These are phyloP conservation scores for Backusella australiensis DNA, from an alignment of 192 early-diverging fungal genomes.

Conservation along the genomic window DNA sequence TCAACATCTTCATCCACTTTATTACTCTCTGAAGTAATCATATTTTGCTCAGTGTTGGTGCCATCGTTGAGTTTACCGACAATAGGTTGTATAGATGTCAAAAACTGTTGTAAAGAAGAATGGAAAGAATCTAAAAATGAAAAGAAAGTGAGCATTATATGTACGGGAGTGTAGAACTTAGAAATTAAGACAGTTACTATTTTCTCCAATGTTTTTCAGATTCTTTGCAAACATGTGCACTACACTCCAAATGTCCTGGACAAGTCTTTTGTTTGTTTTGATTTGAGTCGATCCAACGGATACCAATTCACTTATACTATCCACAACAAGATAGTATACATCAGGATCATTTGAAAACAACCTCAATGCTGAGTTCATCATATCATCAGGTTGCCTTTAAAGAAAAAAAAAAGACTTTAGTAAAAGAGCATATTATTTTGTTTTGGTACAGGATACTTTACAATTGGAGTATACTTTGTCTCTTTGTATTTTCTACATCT, in stretches of 20 bases:
- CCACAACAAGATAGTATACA: slow-evolving; percentile 26
- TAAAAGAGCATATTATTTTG: background rate
- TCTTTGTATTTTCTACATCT: slow-evolving; percentile 32
- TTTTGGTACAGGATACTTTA: background rate
- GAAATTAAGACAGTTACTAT: slow-evolving; percentile 2
- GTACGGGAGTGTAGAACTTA: background rate
- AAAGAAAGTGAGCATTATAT: background rate
- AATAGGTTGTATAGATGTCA: slow-evolving; percentile 25
- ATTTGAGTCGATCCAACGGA: background rate
- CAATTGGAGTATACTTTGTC: slow-evolving; percentile 28
- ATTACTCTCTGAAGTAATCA: background rate
- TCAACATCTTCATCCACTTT: slow-evolving; percentile 22
- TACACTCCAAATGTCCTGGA: slow-evolving; percentile 51
- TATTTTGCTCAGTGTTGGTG: background rate
- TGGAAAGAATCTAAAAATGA: slow-evolving; percentile 18
- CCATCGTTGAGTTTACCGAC: slow-evolving; percentile 22
- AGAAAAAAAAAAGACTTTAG: background rate
- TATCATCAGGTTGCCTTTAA: slow-evolving; percentile 24
- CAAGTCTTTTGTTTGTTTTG: slow-evolving; percentile 23
- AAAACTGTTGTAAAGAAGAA: slow-evolving; percentile 17
- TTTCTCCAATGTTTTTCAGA: slow-evolving; percentile 1
- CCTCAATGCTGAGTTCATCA: slow-evolving; percentile 22
- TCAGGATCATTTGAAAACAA: slow-evolving; percentile 19
- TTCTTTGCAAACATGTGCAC: slow-evolving; percentile 43
- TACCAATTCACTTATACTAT: slow-evolving; percentile 23